Evolutionary conservation across 1,284 basidiomycete genomes (phyloP).

Genomic region (Fomitopsis pinicola): DNA sequence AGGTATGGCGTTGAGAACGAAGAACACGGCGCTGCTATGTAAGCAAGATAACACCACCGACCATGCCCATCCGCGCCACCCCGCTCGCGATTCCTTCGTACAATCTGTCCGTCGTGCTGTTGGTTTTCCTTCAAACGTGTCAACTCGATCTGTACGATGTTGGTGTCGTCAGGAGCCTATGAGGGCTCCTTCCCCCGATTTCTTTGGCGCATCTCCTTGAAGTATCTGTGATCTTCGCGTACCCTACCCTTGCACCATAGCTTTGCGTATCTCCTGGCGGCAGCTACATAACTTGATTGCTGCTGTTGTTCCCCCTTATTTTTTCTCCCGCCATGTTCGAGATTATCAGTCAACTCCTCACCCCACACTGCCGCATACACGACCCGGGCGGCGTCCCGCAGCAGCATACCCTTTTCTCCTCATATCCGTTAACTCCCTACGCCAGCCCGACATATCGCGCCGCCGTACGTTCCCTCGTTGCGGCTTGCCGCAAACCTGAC

Average conservation of each 20-base stretch:
- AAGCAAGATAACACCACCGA: constrained; percentile 5
- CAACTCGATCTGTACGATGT: background rate
- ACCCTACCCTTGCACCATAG: background rate
- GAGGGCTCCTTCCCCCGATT: background rate
- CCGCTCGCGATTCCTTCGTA: background rate
- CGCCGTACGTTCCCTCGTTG: background rate
- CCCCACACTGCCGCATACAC: background rate
- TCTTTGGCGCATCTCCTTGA: background rate
- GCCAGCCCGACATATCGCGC: background rate
- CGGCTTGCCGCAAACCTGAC: background rate
- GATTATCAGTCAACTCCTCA: background rate
- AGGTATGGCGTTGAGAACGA: constrained; percentile 29
- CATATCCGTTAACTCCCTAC: background rate
- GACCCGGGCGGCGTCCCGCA: background rate
- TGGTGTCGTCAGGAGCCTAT: background rate
- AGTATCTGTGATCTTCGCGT: background rate
- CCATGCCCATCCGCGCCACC: background rate
- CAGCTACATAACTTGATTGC: background rate
- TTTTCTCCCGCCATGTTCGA: background rate
- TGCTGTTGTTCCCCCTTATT: background rate
- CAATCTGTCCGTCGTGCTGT: background rate
- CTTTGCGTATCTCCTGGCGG: background rate
- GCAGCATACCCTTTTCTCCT: background rate
- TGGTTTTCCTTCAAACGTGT: background rate
- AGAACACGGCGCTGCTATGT: constrained; percentile 31